Percentiles rank a stretch among this genome's conserved stretches.
phyloP scores from a whole-genome alignment of 257 asterid genomes.

The Nicotiana obtusifolia region DNA sequence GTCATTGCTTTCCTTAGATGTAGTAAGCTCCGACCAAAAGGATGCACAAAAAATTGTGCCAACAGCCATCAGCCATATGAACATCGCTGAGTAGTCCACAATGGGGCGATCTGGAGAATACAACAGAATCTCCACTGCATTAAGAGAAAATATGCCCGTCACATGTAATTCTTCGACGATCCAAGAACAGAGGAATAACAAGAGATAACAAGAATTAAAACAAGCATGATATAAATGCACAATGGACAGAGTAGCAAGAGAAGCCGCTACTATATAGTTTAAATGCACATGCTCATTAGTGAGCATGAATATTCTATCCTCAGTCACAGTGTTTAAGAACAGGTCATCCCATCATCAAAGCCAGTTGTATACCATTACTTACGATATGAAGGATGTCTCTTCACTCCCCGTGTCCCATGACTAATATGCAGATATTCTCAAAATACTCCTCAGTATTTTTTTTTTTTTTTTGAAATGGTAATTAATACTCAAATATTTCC shows the following conservation, averaged over 20 bases:
- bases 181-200: neutral
- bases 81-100: conserved; percentile 70
- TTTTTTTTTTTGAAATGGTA: too few species aligned
- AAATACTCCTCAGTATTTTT: too few species aligned
- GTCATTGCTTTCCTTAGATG: conserved; percentile 49
- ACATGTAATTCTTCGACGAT: conserved; percentile 2
- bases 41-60: conserved; percentile 81
- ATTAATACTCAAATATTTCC: too few species aligned
- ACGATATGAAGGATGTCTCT: too few species aligned
- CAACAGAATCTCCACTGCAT: conserved; percentile 77
- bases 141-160: conserved; percentile 15
- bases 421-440: too few species aligned
- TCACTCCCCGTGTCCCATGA: too few species aligned
- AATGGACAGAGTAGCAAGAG: neutral
- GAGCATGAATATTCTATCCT: neutral
- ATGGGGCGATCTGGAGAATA: conserved; percentile 86
- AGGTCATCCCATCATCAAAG: too few species aligned
- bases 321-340: too few species aligned
- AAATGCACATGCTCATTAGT: neutral
- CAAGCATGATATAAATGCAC: neutral
- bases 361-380: too few species aligned
- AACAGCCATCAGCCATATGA: conserved; percentile 94
- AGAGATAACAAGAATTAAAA: neutral
- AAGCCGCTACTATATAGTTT: neutral
- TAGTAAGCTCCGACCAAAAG: conserved; percentile 77